Percentiles rank a stretch among this genome's conserved stretches.
These are phyloP conservation scores for Protomyces macrosporus DNA, from an alignment of 1,139 yeast genomes.

Conservation along the genomic window DNA sequence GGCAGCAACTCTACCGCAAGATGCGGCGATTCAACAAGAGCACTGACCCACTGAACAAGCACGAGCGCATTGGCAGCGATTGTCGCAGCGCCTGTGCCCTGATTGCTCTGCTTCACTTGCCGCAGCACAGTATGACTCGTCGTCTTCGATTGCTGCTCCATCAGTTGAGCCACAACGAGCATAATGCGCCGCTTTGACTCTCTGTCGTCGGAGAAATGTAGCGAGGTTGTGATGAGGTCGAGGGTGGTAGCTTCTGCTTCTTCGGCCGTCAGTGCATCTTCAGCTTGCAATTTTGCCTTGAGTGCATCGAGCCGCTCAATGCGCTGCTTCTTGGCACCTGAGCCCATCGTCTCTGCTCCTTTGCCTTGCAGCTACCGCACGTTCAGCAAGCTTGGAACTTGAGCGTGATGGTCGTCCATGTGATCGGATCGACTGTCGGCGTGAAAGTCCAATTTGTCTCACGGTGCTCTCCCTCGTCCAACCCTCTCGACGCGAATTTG, in stretches of 20 bases:
- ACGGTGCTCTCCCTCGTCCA: too few species aligned
- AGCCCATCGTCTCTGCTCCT: neutral
- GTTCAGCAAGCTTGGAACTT: too few species aligned
- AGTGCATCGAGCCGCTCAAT: neutral
- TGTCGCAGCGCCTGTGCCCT: neutral
- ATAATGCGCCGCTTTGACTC: neutral
- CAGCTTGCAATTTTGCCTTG: neutral
- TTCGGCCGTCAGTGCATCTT: neutral
- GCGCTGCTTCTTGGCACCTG: neutral
- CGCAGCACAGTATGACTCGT: neutral
- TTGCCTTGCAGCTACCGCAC: neutral
- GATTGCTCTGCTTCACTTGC: neutral
- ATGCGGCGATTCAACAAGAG: neutral
- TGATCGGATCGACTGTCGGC: too few species aligned
- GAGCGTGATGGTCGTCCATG: too few species aligned
- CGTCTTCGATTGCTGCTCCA: neutral
- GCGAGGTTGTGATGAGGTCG: neutral
- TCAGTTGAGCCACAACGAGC: neutral
- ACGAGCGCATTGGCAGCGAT: conserved; percentile 9
- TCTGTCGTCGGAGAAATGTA: neutral
- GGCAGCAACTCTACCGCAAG: neutral
- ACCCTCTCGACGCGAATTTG: too few species aligned
- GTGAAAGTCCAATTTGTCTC: too few species aligned
- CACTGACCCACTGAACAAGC: conserved; percentile 10
- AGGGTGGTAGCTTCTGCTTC: neutral